A percentile compares a stretch with the other conserved stretches of the same genome.
Evolutionary conservation across 768 basidiomycete genomes (phyloP).

Genomic region (Clathrus columnatus): DNA sequence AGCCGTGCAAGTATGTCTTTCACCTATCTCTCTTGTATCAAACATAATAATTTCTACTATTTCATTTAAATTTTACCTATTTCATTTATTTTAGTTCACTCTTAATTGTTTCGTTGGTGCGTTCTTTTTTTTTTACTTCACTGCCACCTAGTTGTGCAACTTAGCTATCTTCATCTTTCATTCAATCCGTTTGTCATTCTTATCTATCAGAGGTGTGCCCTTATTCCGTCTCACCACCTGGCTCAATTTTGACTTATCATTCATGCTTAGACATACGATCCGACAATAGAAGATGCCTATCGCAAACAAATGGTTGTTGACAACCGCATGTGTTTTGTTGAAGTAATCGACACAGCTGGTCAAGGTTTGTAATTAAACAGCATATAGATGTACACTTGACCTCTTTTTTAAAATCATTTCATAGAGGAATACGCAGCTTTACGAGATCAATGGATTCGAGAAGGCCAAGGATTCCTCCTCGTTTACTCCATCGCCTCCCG

Average conservation of each 20-base stretch:
- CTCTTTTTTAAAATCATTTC: slow-evolving; percentile 16
- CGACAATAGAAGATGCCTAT: slow-evolving; percentile 97
- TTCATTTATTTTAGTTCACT: slow-evolving; percentile 74
- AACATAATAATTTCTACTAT: slow-evolving; percentile 2
- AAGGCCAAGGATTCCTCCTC: slow-evolving; percentile 96
- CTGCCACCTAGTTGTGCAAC: slow-evolving; percentile 5
- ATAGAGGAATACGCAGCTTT: slow-evolving; percentile 95
- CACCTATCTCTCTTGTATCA: neutral
- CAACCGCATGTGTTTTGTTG: slow-evolving; percentile 90
- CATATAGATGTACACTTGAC: neutral
- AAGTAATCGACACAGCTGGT: slow-evolving; percentile 95
- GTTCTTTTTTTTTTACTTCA: slow-evolving; percentile 21
- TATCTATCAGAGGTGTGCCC: slow-evolving; percentile 44
- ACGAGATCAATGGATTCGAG: slow-evolving; percentile 96
- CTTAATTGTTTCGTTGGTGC: slow-evolving; percentile 92
- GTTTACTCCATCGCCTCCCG: slow-evolving; percentile 97
- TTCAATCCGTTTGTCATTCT: slow-evolving; percentile 14
- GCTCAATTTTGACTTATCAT: slow-evolving; percentile 14
- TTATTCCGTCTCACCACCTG: slow-evolving; percentile 6
- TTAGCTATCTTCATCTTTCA: slow-evolving; percentile 13
- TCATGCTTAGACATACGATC: slow-evolving; percentile 79
- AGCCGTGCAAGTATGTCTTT: slow-evolving; percentile 80
- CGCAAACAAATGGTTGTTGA: slow-evolving; percentile 92
- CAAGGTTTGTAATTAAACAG: slow-evolving; percentile 58
- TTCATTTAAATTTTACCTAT: slow-evolving; percentile 6